Base-by-base conservation (phyloP, 768 basidiomycete species). In the Suillus subalutaceus region DNA sequence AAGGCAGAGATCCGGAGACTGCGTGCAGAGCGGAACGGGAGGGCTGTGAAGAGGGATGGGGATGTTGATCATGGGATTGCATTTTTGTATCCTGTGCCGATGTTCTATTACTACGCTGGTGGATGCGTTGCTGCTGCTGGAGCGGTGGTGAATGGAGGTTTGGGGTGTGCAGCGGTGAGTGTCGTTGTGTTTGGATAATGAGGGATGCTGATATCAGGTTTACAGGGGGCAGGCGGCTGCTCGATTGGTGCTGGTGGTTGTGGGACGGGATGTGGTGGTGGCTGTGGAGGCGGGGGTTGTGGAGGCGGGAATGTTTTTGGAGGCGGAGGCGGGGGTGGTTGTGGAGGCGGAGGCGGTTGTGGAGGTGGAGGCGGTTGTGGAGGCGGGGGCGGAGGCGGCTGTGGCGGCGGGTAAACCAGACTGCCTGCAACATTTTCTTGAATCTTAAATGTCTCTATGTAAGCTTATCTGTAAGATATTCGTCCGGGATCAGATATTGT, bases 61-160 rank as follows among this genome's bases (percentile, higher is more conserved):
- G 38, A n/a, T 15, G 30, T 20, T 32, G 70, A 50, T 16, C 79
- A 80, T 60, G 66, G 69, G 48, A 65, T 68, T 32, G 78, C 82
- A 43, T 85, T 84, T 68, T 72, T 85, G 59, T 68, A 71, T 50
- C 74, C 77, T 40, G 76, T 84, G 50, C 82, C 83, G 63, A 50
- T 82, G 30, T 78, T 73, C 59, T 78, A 68, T 67, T 62, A 62
- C 40, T 37, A 59, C 10, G 62, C 71, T 48, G 72, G 68, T 63
- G 74, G 76, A 3, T 69, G 62, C 23, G 68, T 64, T 30, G 65
- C 23, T 15, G 72, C 65, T 9, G 52, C 40, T 30, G 66, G 56
- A 18, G 64, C 35, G 20, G 62, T 63, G 20, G 30, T 64, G 35
- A 15, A 65, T 64, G 59, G 65, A 10, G 37, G n/a, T 26, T 9